Evolutionary conservation across 176 grass and related monocot species (phyloP).

Genomic region (Triticum monococcum): DNA sequence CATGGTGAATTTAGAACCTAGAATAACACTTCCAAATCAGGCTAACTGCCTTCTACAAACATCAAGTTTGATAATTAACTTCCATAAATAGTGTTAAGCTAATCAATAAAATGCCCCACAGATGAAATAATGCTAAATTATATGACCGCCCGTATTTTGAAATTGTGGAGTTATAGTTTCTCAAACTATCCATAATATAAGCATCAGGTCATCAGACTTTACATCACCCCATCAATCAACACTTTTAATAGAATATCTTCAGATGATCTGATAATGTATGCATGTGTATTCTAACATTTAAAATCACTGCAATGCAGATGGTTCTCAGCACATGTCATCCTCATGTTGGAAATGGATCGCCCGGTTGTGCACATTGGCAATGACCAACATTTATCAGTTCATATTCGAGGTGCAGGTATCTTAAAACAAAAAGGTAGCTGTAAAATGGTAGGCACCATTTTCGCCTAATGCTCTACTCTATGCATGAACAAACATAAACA

Average conservation of each 20-base stretch:
- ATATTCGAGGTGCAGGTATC: neutral
- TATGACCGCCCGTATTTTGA: neutral
- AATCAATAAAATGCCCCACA: conserved; percentile 9
- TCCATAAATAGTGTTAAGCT: neutral
- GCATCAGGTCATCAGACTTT: neutral
- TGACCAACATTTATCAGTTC: neutral
- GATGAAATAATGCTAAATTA: neutral
- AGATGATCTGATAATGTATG: neutral
- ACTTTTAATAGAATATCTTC: conserved; percentile 1
- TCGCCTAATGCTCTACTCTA: neutral
- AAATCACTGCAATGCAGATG: neutral
- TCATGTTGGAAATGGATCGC: neutral
- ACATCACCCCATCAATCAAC: neutral
- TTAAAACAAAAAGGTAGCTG: neutral
- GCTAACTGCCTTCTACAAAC: conserved; percentile 32
- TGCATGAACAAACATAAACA: neutral
- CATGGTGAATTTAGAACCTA: conserved; percentile 98
- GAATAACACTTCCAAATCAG: conserved; percentile 37
- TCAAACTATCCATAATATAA: conserved; percentile 14
- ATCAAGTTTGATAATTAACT: conserved; percentile 15
- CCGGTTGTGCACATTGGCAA: neutral
- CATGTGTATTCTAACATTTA: neutral
- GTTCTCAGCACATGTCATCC: neutral
- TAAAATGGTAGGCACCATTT: neutral
- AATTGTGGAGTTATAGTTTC: neutral